Evolutionary conservation across 495 filamentous ascomycete species (phyloP).

Genomic region (Penicillium paxilli): DNA sequence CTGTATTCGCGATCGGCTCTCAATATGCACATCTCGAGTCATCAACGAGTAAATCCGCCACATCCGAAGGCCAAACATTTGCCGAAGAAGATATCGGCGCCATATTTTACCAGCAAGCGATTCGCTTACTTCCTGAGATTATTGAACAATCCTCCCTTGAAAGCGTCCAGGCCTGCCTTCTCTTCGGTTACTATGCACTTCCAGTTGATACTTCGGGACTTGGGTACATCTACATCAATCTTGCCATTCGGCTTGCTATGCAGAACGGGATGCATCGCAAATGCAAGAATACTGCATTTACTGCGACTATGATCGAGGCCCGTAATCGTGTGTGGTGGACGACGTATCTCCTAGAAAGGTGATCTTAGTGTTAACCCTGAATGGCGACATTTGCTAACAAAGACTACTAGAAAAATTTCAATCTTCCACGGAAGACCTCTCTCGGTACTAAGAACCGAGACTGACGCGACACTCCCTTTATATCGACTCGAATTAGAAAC

Average conservation of each 20-base stretch:
- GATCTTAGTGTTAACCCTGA: background rate
- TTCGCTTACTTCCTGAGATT: conserved; percentile 40
- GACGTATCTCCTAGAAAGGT: conserved; percentile 38
- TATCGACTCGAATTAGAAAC: conserved; percentile 10
- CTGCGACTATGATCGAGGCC: conserved; percentile 27
- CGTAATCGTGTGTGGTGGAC: conserved; percentile 45
- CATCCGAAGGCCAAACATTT: conserved; percentile 12
- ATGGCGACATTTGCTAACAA: conserved; percentile 3
- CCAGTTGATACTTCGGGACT: conserved; percentile 39
- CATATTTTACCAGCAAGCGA: conserved; percentile 39
- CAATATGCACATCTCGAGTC: conserved; percentile 43
- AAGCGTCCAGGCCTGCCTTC: conserved; percentile 42
- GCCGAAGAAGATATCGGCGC: conserved; percentile 40
- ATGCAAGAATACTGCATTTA: conserved; percentile 25
- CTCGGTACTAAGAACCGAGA: conserved; percentile 30
- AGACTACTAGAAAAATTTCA: conserved; percentile 14
- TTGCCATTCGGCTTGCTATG: conserved; percentile 37
- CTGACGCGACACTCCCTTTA: conserved; percentile 32
- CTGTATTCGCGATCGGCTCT: conserved; percentile 42
- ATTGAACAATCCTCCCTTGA: conserved; percentile 39
- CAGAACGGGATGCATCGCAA: conserved; percentile 46
- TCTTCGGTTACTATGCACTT: conserved; percentile 37
- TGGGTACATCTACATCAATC: conserved; percentile 37
- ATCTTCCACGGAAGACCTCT: conserved; percentile 41
- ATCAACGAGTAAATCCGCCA: conserved; percentile 3